Evolutionary conservation across 257 asterid species (phyloP), one percentile per base, ranked within the genome.

Genomic region (Cordia subcordata): DNA sequence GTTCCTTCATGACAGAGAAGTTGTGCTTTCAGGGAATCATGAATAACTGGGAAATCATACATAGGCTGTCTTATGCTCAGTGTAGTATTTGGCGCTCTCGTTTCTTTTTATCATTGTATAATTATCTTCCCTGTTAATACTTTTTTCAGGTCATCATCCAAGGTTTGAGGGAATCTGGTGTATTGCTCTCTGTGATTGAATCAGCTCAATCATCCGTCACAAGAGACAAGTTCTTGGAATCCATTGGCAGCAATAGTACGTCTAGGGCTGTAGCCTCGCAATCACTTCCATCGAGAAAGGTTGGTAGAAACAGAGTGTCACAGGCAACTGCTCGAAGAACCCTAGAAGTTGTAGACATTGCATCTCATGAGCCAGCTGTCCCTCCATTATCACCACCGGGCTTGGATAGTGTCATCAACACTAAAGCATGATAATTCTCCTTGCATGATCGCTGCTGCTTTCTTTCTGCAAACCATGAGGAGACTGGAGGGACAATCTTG

Each of bases 321-420:
- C 82, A 69, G 55, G 78, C 81, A 38, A 71, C 85, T 12, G 81
- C 79, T 18, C 82, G 96, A 61, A 86, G 60, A 79, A 49, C 70
- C 16, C 78, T 92, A 27, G 78, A 81, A 60, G 53, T 58, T 3
- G 53, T 66, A 1, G 61, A 50, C 18, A 20, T 21, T 40, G 47
- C 35, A 37, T 60, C 77, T 45, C 83, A 78, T 42, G 90, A 77
- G 69, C 70, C 56, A 70, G 98, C 94, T 11, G 76, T 88, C 51
- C 95, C 96, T 5, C 96, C 98, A 46, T 67, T 71, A 63, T 80
- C 96, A 54, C 95, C 98, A 62, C 96, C 96, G 0, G 62, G 46
- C 51, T 57, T 85, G 69, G 81, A 85, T 49, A 70, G 55, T 46
- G 83, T 79, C 54, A 76, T 63, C n/a, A 46, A 8, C 74, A 73